These are phyloP conservation scores for Tolypocladium sp. DNA, from an alignment of 2,329 filamentous ascomycete species.

Conservation along the genomic window DNA sequence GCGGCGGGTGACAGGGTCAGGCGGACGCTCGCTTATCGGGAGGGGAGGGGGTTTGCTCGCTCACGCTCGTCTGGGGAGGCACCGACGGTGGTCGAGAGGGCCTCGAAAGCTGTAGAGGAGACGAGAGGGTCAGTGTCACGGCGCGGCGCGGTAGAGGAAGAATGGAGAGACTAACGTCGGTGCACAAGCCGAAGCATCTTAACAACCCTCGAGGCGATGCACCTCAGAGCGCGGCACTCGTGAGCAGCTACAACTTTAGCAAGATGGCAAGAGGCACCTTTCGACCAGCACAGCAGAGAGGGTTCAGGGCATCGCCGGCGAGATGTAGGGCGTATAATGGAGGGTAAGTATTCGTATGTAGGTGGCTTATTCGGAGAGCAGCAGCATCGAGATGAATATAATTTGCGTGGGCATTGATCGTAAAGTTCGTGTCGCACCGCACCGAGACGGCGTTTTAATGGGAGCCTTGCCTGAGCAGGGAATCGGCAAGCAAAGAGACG, in stretches of 20 bases:
- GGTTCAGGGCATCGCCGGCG: not conserved
- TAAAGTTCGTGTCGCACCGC: not conserved
- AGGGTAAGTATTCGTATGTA: not conserved
- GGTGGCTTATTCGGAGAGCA: not conserved
- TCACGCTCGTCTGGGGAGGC: slow-evolving; percentile 29
- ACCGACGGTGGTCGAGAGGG: slow-evolving; percentile 19
- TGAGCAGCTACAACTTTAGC: not conserved
- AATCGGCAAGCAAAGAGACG: not conserved
- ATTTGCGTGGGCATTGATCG: not conserved
- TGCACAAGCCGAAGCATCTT: slow-evolving; percentile 13
- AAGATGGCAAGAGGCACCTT: not conserved
- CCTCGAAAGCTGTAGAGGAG: slow-evolving; percentile 20
- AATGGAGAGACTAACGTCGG: slow-evolving; percentile 8
- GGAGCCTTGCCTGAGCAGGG: not conserved
- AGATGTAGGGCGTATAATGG: not conserved
- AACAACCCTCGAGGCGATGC: not conserved
- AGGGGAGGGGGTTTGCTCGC: slow-evolving; percentile 4
- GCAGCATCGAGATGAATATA: not conserved
- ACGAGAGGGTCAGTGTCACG: not conserved
- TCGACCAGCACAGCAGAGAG: not conserved
- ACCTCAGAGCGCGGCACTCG: not conserved
- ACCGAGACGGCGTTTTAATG: not conserved
- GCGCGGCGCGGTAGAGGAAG: too few relatives aligned
- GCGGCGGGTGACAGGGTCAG: slow-evolving; percentile 2
- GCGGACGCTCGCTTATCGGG: not conserved